Conservation (phyloP, 2,329 filamentous ascomycete species). For the Stagonosporopsis cucurbitacearum region DNA sequence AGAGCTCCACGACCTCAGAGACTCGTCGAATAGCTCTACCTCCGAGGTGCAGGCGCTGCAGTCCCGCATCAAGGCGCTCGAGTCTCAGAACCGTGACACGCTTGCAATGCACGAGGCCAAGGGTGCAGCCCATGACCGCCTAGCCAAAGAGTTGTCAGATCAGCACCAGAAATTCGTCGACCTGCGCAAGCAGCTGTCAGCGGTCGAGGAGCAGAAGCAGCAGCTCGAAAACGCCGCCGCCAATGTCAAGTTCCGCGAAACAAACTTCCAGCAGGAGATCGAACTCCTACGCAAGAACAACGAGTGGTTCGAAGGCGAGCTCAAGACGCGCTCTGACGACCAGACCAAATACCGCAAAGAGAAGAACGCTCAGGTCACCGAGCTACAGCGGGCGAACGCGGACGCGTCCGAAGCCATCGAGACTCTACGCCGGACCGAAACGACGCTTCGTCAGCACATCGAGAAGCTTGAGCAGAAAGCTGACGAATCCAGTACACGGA, state of each 20-base stretch:
- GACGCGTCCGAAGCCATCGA: slow-evolving; percentile 81
- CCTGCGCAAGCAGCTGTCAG: slow-evolving; percentile 80
- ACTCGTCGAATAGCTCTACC: slow-evolving; percentile 73
- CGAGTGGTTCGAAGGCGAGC: slow-evolving; percentile 90
- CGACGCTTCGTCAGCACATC: slow-evolving; percentile 78
- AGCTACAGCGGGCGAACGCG: slow-evolving; percentile 87
- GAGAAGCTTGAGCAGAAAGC: slow-evolving; percentile 85
- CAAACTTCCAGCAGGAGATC: slow-evolving; percentile 87
- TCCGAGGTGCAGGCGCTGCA: slow-evolving; percentile 78
- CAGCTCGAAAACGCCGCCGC: slow-evolving; percentile 79
- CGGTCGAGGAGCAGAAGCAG: slow-evolving; percentile 84
- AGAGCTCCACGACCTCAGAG: slow-evolving; percentile 79
- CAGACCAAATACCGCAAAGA: slow-evolving; percentile 92
- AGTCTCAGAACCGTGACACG: slow-evolving; percentile 91
- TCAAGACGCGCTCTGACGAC: slow-evolving; percentile 88
- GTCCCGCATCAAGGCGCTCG: slow-evolving; percentile 82
- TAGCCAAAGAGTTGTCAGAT: slow-evolving; percentile 83
- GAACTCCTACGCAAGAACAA: slow-evolving; percentile 87
- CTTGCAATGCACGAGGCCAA: slow-evolving; percentile 89
- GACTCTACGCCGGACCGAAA: slow-evolving; percentile 77
- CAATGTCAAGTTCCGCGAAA: slow-evolving; percentile 87
- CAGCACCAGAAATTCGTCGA: slow-evolving; percentile 89
- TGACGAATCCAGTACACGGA: slow-evolving; percentile 79
- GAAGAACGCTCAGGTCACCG: slow-evolving; percentile 86
- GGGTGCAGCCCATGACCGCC: slow-evolving; percentile 80